Percentiles rank a stretch among this genome's conserved stretches.
Conservation (phyloP, 306 rosid genomes). For the Psophocarpus tetragonolobus region DNA sequence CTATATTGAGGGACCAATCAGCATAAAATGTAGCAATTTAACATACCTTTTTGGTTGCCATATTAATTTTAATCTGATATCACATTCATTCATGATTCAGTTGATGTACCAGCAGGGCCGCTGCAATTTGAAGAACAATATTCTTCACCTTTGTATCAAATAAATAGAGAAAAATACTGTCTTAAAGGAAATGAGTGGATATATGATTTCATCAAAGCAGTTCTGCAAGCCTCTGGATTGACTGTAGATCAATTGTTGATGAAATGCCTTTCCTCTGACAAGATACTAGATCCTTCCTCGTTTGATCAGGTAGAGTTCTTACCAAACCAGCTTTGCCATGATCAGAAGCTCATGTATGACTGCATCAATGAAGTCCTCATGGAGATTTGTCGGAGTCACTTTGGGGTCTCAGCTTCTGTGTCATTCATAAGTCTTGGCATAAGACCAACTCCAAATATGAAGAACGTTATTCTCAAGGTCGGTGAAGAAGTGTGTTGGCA, state of each 20-base stretch:
- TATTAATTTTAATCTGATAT: slow-evolving; percentile 18
- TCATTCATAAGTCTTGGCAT: slow-evolving; percentile 52
- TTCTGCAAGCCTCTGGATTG: slow-evolving; percentile 68
- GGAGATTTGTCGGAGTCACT: slow-evolving; percentile 62
- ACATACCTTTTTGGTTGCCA: slow-evolving; percentile 8
- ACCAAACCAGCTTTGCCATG: slow-evolving; percentile 59
- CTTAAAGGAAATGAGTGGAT: slow-evolving; percentile 56
- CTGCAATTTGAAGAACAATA: slow-evolving; percentile 70
- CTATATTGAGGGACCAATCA: background rate
- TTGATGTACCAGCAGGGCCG: slow-evolving; percentile 49
- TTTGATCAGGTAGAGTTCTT: slow-evolving; percentile 55
- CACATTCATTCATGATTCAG: slow-evolving; percentile 52
- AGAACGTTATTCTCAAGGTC: slow-evolving; percentile 47
- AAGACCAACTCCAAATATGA: slow-evolving; percentile 52
- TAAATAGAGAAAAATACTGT: slow-evolving; percentile 41
- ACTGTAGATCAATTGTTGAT: slow-evolving; percentile 59
- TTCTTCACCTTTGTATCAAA: slow-evolving; percentile 46
- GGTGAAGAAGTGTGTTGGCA: slow-evolving; percentile 78
- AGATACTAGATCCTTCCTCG: slow-evolving; percentile 65
- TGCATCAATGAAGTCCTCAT: slow-evolving; percentile 67
- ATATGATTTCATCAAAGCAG: slow-evolving; percentile 60
- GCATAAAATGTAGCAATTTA: background rate
- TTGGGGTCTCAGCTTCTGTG: slow-evolving; percentile 58
- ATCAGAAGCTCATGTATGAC: slow-evolving; percentile 69
- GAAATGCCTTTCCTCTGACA: slow-evolving; percentile 71